Base-by-base conservation (phyloP, 2,329 filamentous ascomycete genomes). In the Metarhizium album region DNA sequence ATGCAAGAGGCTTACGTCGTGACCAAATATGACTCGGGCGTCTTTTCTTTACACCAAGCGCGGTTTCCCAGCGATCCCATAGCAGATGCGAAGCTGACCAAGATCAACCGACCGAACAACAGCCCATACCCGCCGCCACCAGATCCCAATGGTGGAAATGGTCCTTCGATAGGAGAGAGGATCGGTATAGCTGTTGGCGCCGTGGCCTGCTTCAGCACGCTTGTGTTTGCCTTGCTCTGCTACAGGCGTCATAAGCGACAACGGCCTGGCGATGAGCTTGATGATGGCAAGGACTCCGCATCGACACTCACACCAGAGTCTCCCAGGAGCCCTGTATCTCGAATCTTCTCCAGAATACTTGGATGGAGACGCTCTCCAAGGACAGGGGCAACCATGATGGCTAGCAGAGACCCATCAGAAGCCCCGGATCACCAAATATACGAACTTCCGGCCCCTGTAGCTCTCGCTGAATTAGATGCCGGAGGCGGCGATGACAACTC, bases 1-100 rank as follows among this genome's bases (percentile, higher is more conserved):
- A 67, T 89, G 49, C 85, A 88, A 61, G 84, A 88, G 64, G 76
- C 83, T 2, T 82, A 82, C 53, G 63, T 82, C 5, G 71, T 79
- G 31, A 78, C 74, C 24, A 74, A 74, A 55, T 82, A 80, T 58
- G 79, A 82, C 53, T 70, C 70, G 35, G 68, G 64, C 16, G 62
- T 63, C 13, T 82, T 80, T 60, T 76, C 75, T 1, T 58, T 84
- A 23, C 73, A 80, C 50, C 75, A 81, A 57, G 79, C 79, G 9
- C 58, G 59, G 47, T 76, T 80, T 59, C 73, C 79, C n/a, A 56
- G 67, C 45, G 61, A 71, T 13, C 67, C 72, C 2, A 54, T 60
- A 33, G 62, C 53, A 13, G 69, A 70, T 54, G 70, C 67, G 27
- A 70, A 67, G 35, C 61, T 77, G 27, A 43, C 40, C 20, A 43